Percentiles rank a stretch among this genome's conserved stretches.
Evolutionary conservation across 306 rosid species (phyloP).

Genomic region (Cyclanthera cordifolia): DNA sequence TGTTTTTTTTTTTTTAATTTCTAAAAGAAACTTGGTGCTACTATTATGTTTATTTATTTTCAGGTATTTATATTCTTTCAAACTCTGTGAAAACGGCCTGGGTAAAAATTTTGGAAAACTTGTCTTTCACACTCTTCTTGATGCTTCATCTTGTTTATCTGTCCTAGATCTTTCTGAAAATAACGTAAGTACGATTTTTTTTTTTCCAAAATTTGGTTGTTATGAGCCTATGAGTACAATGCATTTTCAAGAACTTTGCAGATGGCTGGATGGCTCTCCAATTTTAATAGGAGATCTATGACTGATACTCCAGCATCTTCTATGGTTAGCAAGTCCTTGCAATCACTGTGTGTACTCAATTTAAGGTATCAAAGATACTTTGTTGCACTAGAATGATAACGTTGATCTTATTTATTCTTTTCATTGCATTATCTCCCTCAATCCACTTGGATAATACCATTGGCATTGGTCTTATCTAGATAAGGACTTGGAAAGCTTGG

Average conservation of each 20-base stretch:
- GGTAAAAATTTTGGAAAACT: constrained; percentile 45
- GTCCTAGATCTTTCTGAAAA: constrained; percentile 80
- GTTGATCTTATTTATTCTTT: no score
- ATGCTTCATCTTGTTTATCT: constrained; percentile 54
- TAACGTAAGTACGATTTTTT: constrained; percentile 38
- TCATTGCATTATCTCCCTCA: no score
- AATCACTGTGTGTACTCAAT: constrained; percentile 53
- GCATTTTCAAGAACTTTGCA: constrained; percentile 26
- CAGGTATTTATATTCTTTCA: constrained; percentile 64
- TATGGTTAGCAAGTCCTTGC: constrained; percentile 49
- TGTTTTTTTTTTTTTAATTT: not conserved
- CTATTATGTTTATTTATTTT: constrained; percentile 14
- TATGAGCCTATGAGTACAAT: constrained; percentile 21
- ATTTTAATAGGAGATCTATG: constrained; percentile 32
- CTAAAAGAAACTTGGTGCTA: not conserved
- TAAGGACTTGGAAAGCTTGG: not conserved
- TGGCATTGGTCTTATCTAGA: not conserved
- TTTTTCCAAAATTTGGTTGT: constrained; percentile 11
- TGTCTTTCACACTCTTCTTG: constrained; percentile 47
- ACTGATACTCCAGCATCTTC: constrained; percentile 19
- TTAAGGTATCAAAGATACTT: constrained; percentile 42
- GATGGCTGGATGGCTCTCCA: constrained; percentile 84
- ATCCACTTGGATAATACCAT: not conserved
- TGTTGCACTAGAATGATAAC: not conserved
- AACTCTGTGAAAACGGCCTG: constrained; percentile 42